These are phyloP conservation scores for Desmodesmus armatus DNA, from an alignment of 139 green algal species.

Conservation along the genomic window DNA sequence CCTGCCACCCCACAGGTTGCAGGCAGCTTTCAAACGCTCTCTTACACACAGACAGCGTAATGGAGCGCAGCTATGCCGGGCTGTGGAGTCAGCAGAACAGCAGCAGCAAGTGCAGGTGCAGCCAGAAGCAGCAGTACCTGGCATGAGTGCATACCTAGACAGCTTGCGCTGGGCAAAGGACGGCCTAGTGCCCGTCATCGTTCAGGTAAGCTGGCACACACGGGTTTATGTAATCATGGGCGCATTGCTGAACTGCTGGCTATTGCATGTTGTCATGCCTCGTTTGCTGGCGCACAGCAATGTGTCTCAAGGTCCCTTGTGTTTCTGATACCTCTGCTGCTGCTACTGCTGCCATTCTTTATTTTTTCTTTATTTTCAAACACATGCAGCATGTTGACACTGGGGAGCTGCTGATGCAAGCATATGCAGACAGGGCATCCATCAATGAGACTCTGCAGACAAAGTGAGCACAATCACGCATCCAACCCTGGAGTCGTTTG, in stretches of 20 bases:
- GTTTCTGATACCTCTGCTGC: conserved; percentile 81
- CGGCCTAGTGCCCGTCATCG: conserved; percentile 94
- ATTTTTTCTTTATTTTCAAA: too few relatives aligned
- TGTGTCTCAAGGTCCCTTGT: conserved; percentile 87
- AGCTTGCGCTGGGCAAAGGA: conserved; percentile 89
- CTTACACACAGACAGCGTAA: too few relatives aligned
- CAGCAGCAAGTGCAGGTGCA: background rate
- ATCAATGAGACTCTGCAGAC: conserved; percentile 93
- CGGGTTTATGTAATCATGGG: background rate
- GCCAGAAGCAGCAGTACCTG: conserved; percentile 59
- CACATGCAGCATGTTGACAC: conserved; percentile 97
- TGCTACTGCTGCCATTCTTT: background rate
- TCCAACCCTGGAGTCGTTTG: too few relatives aligned
- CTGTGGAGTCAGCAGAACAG: background rate
- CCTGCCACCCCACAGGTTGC: too few relatives aligned
- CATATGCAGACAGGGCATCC: conserved; percentile 89
- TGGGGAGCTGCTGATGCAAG: conserved; percentile 97
- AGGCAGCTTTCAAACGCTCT: too few relatives aligned
- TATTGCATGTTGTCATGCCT: conserved; percentile 78
- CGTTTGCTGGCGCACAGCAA: conserved; percentile 88
- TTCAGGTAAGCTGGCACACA: too few relatives aligned
- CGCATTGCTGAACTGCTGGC: conserved; percentile 51
- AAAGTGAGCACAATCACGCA: conserved; percentile 49
- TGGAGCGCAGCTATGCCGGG: too few relatives aligned
- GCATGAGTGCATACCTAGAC: conserved; percentile 82